Evolutionary conservation across 2,329 filamentous ascomycete species (phyloP).

Genomic region (Fusarium musae): DNA sequence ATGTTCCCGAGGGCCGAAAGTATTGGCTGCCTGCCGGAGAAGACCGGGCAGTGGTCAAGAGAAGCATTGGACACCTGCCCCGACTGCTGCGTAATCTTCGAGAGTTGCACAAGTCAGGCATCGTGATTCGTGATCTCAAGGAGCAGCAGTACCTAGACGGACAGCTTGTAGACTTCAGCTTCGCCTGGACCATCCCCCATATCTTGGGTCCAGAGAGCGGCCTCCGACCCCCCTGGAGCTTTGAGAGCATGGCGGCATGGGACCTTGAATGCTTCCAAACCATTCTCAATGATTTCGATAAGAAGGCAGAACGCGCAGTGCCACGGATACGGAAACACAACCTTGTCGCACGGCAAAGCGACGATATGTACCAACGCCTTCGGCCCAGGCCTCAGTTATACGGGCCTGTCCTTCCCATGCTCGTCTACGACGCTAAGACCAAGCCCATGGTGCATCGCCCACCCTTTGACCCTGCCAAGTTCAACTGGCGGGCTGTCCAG

Average conservation of each 20-base stretch:
- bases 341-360: neutral
- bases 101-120: slow-evolving; percentile 23
- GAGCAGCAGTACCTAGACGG: slow-evolving; percentile 9
- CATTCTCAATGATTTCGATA: neutral
- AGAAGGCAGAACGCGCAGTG: fast-evolving
- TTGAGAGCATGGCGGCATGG: slow-evolving; percentile 25
- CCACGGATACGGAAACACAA: neutral
- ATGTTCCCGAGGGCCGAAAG: too few relatives aligned
- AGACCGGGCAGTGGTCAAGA: too few relatives aligned
- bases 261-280: slow-evolving; percentile 5
- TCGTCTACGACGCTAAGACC: neutral
- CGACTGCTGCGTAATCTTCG: too few relatives aligned
- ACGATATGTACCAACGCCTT: neutral
- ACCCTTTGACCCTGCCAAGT: slow-evolving; percentile 7
- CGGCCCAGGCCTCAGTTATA: neutral
- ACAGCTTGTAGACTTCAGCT: slow-evolving; percentile 3
- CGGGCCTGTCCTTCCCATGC: neutral
- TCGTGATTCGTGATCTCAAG: slow-evolving; percentile 22
- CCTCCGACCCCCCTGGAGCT: slow-evolving; percentile 5
- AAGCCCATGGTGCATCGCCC: neutral
- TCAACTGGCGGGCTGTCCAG: slow-evolving; percentile 7
- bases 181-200: slow-evolving; percentile 29
- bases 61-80: too few relatives aligned
- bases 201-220: neutral
- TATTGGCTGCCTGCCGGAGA: too few relatives aligned